Conservation (phyloP, 768 basidiomycete species). For the Rhizopogon roseolus region DNA sequence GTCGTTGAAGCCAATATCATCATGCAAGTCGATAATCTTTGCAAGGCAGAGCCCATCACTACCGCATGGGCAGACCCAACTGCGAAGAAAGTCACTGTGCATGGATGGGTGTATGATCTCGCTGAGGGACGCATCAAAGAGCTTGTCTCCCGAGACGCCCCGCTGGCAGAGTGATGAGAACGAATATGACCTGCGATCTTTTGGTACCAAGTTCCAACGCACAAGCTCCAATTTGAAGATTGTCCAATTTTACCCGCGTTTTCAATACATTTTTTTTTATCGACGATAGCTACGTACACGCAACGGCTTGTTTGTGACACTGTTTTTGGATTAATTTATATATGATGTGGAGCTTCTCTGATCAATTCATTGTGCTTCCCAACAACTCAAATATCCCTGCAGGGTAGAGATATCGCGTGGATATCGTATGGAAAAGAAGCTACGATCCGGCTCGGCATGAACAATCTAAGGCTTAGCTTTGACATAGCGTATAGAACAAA, state of each 20-base stretch:
- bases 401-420: too few relatives aligned
- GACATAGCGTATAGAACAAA: constrained; percentile 1
- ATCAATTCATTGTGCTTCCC: not conserved
- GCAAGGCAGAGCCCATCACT: constrained; percentile 38
- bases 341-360: not conserved
- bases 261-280: too few relatives aligned
- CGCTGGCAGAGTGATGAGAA: not conserved
- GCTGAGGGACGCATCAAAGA: constrained; percentile 56
- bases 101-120: constrained; percentile 75
- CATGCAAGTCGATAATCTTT: constrained; percentile 47
- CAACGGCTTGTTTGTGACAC: too few relatives aligned
- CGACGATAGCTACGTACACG: too few relatives aligned
- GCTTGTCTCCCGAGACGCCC: constrained; percentile 20
- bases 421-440: not conserved
- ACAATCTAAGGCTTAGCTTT: constrained; percentile 2
- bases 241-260: too few relatives aligned
- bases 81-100: constrained; percentile 46
- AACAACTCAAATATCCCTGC: too few relatives aligned
- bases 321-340: too few relatives aligned
- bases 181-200: too few relatives aligned
- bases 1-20: constrained; percentile 61
- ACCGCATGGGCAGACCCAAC: constrained; percentile 35
- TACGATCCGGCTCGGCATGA: not conserved
- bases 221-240: too few relatives aligned
- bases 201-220: too few relatives aligned